These are phyloP conservation scores for Volutella citrinella DNA, from an alignment of 2,329 filamentous ascomycete species.

Conservation along the genomic window DNA sequence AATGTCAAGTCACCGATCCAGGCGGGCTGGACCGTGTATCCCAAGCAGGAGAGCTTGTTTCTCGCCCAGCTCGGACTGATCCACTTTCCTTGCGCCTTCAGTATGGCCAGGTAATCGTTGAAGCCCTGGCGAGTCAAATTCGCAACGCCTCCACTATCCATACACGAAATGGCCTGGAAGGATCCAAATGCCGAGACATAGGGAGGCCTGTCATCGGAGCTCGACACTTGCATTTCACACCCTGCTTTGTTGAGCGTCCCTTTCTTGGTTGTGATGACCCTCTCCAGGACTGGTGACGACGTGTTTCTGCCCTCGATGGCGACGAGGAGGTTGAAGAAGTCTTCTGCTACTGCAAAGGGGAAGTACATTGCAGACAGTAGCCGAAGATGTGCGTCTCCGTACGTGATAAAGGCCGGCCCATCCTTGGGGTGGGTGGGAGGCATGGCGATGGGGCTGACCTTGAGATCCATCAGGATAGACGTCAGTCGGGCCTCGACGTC, in stretches of 20 bases:
- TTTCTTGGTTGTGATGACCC: constrained; percentile 1
- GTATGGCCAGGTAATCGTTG: constrained; percentile 8
- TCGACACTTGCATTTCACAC: constrained; percentile 4
- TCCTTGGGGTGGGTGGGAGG: not conserved
- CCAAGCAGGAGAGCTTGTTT: constrained; percentile 11
- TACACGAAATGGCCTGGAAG: constrained; percentile 12
- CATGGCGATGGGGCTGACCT: constrained; percentile 1
- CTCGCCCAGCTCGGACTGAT: constrained; percentile 12
- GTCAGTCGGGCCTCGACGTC: constrained; percentile 3
- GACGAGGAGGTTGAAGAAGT: constrained; percentile 7
- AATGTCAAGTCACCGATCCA: constrained; percentile 9
- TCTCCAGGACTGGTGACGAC: constrained; percentile 1
- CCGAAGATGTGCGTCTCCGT: constrained; percentile 10
- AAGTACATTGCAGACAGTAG: constrained; percentile 9
- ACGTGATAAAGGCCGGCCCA: constrained; percentile 10
- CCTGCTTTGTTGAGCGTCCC: constrained; percentile 4
- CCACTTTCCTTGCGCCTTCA: constrained; percentile 11
- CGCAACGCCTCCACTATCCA: constrained; percentile 5
- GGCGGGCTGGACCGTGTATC: constrained; percentile 9
- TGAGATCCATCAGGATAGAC: not conserved
- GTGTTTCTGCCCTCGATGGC: constrained; percentile 8
- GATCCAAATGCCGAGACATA: constrained; percentile 2
- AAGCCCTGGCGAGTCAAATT: constrained; percentile 11
- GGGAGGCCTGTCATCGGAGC: constrained; percentile 3
- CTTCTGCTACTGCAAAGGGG: constrained; percentile 7